Base-by-base conservation (phyloP, 164 flowering plant species). In the Taxillus chinensis region DNA sequence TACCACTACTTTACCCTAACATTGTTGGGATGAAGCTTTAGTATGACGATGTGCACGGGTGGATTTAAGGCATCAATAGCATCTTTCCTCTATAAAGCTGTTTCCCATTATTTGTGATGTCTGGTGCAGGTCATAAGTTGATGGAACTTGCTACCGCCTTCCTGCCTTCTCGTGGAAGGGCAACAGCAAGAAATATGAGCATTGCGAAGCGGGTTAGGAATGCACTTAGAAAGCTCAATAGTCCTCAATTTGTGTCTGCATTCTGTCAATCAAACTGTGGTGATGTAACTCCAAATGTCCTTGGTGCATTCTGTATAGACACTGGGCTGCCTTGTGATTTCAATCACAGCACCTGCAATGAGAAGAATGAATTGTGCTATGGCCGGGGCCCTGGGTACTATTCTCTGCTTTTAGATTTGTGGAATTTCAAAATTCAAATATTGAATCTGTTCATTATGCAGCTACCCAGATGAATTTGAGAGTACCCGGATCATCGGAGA, bases 211-310 rank as follows among this genome's bases (percentile, higher is more conserved):
- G 84, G 65, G 72, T 68, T 62, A 57, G 57, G 13, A 80, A 52
- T 64, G 78, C 78, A 61, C 82, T 80, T 62, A 71, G 85, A 70
- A 82, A 79, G 64, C 77, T 63, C 15, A 64, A 77, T 12, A 78
- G 73, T 10, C 65, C 78, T 2, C 62, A 56, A 49, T 84, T 84
- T 55, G 84, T 85, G 4, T 82, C 78, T 1, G 85, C 90, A 6
- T 85, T 85, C 64, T 85, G 90, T 73, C 90, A 85, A 59, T 80
- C 90, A 4, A 85, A 85, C 39, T 84, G 81, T 2, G 90, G 90
- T 9, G 90, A 85, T 62, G 87, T 83, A 61, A 78, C 75, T 54
- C 90, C 87, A 8, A 85, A 85, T 62, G 84, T 83, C 46, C 76
- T 83, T 0, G 90, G 86, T 60, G 83, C 90, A 43, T 79, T 82